Base-by-base conservation (phyloP, 148 eudicot species). In the Suaeda aralocaspica region DNA sequence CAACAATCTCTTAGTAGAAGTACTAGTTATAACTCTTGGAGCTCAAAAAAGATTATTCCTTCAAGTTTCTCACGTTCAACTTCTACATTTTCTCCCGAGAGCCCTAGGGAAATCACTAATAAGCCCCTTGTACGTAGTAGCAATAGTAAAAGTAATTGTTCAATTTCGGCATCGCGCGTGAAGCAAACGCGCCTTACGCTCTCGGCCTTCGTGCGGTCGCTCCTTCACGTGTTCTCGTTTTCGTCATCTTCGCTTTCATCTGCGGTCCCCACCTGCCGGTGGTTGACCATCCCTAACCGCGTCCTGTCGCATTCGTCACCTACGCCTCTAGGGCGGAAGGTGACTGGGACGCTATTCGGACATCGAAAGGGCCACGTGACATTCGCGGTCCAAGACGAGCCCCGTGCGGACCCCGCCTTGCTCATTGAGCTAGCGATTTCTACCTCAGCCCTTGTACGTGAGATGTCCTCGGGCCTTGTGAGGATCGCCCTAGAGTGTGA, bases 281-380 rank as follows among this genome's bases (percentile, higher is more conserved):
- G 83, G 85, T 74, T 84, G 10, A 33, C 59, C 45, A 55, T 81
- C 0, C 82, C 88, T 1, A 42, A 68, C 36, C 73, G 67, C 0
- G n/a, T 42, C 5, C 48, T 51, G 2, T 77, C 76, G 0, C 29
- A 67, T 3, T 72, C 74, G 44, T 52, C 80, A 25, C 72, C 86
- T 2, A 78, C 83, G 4, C 66, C 85, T 30, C 66, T 81, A 0
- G 83, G 86, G 75, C 83, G 90, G 29, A 87, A 85, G 76, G 88
- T 92, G 58, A 83, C 90, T 26, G 97, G 97, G 1, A 89, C 97
- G 3, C 89, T 92, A 58, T 92, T 87, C 79, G 97, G 97, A 46
- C 71, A 82, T 84, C 86, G 97, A 25, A 78, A 88, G 18, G 97
- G 97, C 55, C 93, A 83, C 81, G 90, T 92, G 66, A 85, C 79